A percentile compares a stretch with the other conserved stretches of the same genome.
These are phyloP conservation scores for Tulasnella sp. DNA, from an alignment of 768 basidiomycete species.

Conservation along the genomic window DNA sequence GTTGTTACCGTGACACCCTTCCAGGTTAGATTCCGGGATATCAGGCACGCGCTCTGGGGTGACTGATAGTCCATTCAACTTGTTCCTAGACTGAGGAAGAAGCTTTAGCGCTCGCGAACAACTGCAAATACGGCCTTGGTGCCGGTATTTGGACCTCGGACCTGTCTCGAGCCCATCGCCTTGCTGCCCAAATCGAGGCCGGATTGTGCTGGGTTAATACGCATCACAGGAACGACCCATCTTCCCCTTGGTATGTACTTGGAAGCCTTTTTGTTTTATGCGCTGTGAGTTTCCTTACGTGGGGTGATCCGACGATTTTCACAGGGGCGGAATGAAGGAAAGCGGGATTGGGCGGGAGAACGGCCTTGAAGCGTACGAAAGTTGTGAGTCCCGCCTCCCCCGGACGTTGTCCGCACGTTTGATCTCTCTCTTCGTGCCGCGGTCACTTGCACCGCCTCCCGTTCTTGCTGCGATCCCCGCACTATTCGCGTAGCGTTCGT, in stretches of 20 bases:
- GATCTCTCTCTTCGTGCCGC: background rate
- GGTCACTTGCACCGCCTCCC: background rate
- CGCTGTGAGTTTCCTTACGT: background rate
- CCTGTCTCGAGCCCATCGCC: constrained; percentile 69
- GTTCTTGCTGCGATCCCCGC: constrained; percentile 10
- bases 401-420: background rate
- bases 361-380: constrained; percentile 72
- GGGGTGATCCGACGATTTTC: background rate
- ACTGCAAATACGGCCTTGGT: constrained; percentile 74
- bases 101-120: constrained; percentile 66
- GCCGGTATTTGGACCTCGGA: constrained; percentile 77
- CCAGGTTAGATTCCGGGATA: constrained; percentile 41
- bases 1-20: constrained; percentile 68
- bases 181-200: constrained; percentile 63
- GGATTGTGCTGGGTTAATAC: constrained; percentile 88
- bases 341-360: constrained; percentile 87
- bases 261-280: background rate
- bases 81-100: constrained; percentile 58
- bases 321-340: constrained; percentile 87
- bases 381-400: constrained; percentile 51
- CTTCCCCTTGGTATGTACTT: constrained; percentile 76
- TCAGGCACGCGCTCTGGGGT: background rate
- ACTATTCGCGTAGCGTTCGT: background rate
- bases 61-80: background rate
- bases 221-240: constrained; percentile 85